phyloP scores from a whole-genome alignment of 208 protist genomes.

The Wallacemonas sp. region DNA sequence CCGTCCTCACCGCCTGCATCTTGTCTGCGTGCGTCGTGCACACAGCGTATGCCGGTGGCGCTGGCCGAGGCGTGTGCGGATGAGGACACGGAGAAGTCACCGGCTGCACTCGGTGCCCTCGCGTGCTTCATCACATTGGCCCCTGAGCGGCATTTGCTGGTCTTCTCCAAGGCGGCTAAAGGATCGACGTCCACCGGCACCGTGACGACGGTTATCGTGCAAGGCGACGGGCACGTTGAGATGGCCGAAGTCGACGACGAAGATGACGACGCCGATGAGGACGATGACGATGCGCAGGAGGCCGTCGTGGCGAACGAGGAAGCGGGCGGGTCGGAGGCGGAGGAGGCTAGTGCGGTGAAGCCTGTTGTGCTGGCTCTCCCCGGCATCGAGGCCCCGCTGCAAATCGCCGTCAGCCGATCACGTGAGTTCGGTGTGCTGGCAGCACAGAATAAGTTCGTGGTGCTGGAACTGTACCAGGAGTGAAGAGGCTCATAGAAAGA shows the following conservation, averaged over 20 bases:
- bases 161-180: neutral
- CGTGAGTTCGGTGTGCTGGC: constrained; percentile 75
- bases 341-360: neutral
- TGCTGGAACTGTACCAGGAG: constrained; percentile 71
- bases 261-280: constrained; percentile 14
- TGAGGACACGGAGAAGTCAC: neutral
- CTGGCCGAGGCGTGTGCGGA: neutral
- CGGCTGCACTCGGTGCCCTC: neutral
- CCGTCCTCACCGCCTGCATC: neutral
- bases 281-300: constrained; percentile 14
- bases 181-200: neutral
- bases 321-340: no score
- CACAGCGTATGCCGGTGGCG: neutral
- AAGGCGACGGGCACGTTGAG: constrained; percentile 10
- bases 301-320: no score
- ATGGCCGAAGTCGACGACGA: constrained; percentile 14
- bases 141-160: neutral
- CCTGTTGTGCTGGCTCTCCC: neutral
- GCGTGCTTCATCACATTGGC: neutral
- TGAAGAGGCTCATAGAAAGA: constrained; percentile 11
- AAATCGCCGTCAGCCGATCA: constrained; percentile 54
- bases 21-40: neutral
- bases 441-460: constrained; percentile 56
- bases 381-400: constrained; percentile 29
- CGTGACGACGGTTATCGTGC: constrained; percentile 12